phyloP scores from a whole-genome alignment of 129 eudicot species.

The Artemisia annua region DNA sequence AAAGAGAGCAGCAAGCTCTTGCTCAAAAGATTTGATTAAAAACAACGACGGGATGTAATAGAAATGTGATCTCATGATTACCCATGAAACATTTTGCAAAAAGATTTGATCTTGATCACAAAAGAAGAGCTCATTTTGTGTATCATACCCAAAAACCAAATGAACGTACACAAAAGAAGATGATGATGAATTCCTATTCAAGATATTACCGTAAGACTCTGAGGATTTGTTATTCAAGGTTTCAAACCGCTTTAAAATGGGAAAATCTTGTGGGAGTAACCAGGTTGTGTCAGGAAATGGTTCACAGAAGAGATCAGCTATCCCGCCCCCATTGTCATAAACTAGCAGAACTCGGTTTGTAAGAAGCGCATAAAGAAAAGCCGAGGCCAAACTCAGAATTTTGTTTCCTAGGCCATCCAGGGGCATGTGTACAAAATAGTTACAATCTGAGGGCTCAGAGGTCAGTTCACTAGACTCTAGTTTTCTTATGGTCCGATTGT shows the following conservation, averaged over 20 bases:
- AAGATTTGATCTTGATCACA: slow-evolving; percentile 1
- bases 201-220: not conserved
- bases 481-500: not conserved
- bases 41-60: slow-evolving; percentile 1
- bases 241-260: not conserved
- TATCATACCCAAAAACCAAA: not conserved
- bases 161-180: slow-evolving; percentile 1
- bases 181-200: not conserved
- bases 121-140: not conserved
- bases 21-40: not conserved
- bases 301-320: slow-evolving; percentile 6
- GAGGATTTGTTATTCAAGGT: not conserved
- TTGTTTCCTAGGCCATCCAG: not conserved
- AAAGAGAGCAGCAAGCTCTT: not conserved
- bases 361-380: slow-evolving; percentile 2
- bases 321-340: not conserved
- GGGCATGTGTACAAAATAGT: not conserved
- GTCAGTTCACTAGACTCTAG: not conserved
- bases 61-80: not conserved
- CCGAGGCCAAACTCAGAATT: not conserved
- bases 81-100: not conserved
- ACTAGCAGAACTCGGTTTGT: not conserved
- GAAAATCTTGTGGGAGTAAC: not conserved
- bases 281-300: slow-evolving; percentile 4
- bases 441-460: not conserved